Base-by-base conservation (phyloP, 129 eudicot genomes). In the Chrysanthemum lavandulifolium region DNA sequence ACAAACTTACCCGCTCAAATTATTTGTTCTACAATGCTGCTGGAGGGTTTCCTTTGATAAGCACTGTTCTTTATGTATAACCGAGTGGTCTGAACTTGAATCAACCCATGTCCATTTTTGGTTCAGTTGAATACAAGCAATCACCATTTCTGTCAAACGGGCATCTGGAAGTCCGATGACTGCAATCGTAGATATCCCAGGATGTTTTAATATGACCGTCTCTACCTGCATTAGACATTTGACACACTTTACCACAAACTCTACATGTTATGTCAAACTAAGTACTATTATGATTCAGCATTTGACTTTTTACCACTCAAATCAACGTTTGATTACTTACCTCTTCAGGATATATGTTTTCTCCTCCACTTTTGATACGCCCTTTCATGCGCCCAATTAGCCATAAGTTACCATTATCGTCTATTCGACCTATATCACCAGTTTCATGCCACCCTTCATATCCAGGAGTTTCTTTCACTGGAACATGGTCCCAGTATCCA, bases 321-420 rank as follows among this genome's bases (percentile, higher is more conserved):
- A 53, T 8, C 27, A 53, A 18, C 75, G n/a, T n/a, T n/a, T n/a
- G n/a, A n/a, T n/a, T n/a, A n/a, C n/a, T 61, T 77, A 86, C 99
- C 96, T 95, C 97, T 84, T 86, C 97, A 48, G 99, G 99, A 71
- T 88, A 95, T 14, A 95, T 81, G 73, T 88, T 95, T 72, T 90
- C 97, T 0, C 99, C 99, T 25, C 97, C 99, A 67, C 96, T 95
- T 73, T 95, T 95, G 68, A 95, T 95, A 56, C 95, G 82, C 59
- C 90, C 97, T 80, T 88, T 95, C 50, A 73, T 48, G 13, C 99
- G 96, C 31, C 99, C 99, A 57, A 90, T 72, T 40, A 95, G 94
- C 97, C 99, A 95, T 31, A 95, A 74, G 68, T 95, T 84, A 76
- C 97, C 97, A 69, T 65, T 23, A 57, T 82, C 82, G 57, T 95